Evolutionary conservation across 139 green algal genomes (phyloP).

Genomic region (Pleodorina starrii): DNA sequence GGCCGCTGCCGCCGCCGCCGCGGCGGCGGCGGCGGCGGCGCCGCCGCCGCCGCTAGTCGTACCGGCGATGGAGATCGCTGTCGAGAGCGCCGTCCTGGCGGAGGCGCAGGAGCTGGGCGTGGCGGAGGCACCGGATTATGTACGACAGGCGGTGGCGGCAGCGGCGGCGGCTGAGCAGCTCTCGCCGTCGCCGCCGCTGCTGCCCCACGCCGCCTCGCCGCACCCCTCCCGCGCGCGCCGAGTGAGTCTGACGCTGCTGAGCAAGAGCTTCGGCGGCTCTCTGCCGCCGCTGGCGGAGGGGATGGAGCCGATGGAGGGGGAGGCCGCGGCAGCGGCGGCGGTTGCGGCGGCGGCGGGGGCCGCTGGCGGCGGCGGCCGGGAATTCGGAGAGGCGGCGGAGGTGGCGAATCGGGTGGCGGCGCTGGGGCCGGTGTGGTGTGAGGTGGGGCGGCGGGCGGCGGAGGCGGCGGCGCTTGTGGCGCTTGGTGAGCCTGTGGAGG

Average conservation of each 20-base stretch:
- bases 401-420: background rate
- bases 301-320: background rate
- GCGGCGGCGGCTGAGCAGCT: background rate
- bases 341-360: background rate
- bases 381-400: background rate
- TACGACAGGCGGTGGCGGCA: background rate
- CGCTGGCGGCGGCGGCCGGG: background rate
- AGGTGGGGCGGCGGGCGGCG: constrained; percentile 20
- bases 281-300: background rate
- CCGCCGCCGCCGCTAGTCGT: background rate
- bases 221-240: background rate
- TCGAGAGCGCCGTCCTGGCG: constrained; percentile 24
- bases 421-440: constrained; percentile 2
- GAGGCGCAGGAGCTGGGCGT: background rate
- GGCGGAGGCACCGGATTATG: background rate
- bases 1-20: background rate
- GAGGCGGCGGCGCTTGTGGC: constrained; percentile 46
- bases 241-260: background rate
- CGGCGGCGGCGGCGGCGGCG: background rate
- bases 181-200: background rate
- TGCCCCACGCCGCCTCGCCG: background rate
- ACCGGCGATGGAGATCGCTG: background rate
- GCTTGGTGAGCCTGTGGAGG: constrained; percentile 41
- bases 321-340: background rate
- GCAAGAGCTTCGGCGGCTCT: background rate